These are phyloP conservation scores for Parastagonospora avenae DNA, from an alignment of 2,329 filamentous ascomycete genomes.

Conservation along the genomic window DNA sequence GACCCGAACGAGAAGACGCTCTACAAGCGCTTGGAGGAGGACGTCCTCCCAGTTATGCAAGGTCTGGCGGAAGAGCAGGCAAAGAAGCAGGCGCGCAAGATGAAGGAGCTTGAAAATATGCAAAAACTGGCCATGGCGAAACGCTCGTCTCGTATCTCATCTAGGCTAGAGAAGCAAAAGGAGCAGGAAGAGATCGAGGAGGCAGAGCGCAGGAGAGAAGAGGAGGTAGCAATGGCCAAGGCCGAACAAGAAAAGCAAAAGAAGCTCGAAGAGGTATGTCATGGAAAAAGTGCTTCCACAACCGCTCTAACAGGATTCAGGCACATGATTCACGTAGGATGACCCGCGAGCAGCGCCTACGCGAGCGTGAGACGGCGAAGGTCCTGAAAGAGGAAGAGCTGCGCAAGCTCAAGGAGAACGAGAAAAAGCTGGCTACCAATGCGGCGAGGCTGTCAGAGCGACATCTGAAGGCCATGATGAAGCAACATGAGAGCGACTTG, in stretches of 20 bases:
- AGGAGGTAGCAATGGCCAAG: slow-evolving; percentile 67
- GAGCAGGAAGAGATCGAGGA: slow-evolving; percentile 73
- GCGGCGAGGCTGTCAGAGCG: slow-evolving; percentile 72
- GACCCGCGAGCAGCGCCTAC: slow-evolving; percentile 83
- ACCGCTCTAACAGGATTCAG: slow-evolving; percentile 41
- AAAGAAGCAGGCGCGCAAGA: slow-evolving; percentile 73
- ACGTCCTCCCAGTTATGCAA: slow-evolving; percentile 84
- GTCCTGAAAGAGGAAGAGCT: slow-evolving; percentile 85
- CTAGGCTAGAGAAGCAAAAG: slow-evolving; percentile 77
- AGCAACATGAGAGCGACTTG: slow-evolving; percentile 76
- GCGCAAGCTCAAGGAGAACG: slow-evolving; percentile 76
- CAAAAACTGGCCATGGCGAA: slow-evolving; percentile 94
- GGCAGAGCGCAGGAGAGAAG: slow-evolving; percentile 68
- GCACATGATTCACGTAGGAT: slow-evolving; percentile 80
- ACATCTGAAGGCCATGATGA: slow-evolving; percentile 80
- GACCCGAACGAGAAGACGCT: slow-evolving; percentile 86
- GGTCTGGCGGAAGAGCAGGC: slow-evolving; percentile 72
- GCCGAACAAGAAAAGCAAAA: slow-evolving; percentile 64
- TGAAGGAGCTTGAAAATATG: slow-evolving; percentile 79
- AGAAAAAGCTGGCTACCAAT: slow-evolving; percentile 58
- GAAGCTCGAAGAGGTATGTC: slow-evolving; percentile 66
- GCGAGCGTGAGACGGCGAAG: slow-evolving; percentile 83
- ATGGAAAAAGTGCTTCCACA: slow-evolving; percentile 15
- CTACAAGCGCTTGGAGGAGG: slow-evolving; percentile 71
- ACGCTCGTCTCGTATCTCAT: slow-evolving; percentile 85